Conservation (phyloP, 2,329 filamentous ascomycete species). For the Juglanconis sp. region DNA sequence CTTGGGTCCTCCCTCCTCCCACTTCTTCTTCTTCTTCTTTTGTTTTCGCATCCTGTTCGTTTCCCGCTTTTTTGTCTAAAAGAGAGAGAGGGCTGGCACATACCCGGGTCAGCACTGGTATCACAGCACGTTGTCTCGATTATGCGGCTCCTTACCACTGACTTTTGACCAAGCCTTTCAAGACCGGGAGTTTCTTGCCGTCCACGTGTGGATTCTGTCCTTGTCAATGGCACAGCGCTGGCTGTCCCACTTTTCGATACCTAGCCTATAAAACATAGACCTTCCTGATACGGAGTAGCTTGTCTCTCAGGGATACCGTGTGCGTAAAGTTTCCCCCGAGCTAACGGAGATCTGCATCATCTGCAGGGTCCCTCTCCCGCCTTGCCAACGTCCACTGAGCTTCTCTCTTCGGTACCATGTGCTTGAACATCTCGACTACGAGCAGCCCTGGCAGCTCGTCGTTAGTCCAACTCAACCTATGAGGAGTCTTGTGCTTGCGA, state of each 20-base stretch:
- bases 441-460: not conserved
- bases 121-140: too few species aligned
- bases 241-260: not conserved
- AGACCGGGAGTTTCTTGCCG: too few species aligned
- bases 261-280: not conserved
- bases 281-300: not conserved
- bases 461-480: not conserved
- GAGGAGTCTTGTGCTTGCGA: not conserved
- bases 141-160: too few species aligned
- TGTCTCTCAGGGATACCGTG: not conserved
- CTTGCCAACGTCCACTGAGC: constrained; percentile 3
- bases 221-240: too few species aligned
- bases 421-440: not conserved
- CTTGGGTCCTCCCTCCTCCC: too few species aligned
- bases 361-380: not conserved
- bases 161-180: too few species aligned
- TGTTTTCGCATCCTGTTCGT: too few species aligned
- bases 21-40: too few species aligned
- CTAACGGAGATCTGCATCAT: constrained; percentile 2
- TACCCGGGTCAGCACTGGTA: too few species aligned
- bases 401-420: not conserved
- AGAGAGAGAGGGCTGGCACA: too few species aligned
- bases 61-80: too few species aligned
- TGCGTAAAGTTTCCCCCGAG: not conserved
- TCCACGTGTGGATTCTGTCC: too few species aligned